These are phyloP conservation scores for Linderina pennispora DNA, from an alignment of 192 early-diverging fungal genomes.

Conservation along the genomic window DNA sequence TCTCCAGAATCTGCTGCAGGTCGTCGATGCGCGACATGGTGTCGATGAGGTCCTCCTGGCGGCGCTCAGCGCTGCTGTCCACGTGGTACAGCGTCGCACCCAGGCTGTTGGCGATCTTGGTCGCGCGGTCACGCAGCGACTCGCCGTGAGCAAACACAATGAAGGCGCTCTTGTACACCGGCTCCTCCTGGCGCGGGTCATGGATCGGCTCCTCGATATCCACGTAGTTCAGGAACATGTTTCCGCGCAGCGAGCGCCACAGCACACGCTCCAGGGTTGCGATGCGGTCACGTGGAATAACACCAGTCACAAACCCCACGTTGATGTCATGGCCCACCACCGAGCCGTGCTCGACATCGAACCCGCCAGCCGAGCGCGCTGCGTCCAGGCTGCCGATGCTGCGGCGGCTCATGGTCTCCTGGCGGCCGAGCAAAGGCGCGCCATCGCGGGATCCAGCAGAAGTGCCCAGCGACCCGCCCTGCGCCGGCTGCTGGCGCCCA, in stretches of 20 bases:
- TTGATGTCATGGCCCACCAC: constrained; percentile 42
- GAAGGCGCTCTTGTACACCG: constrained; percentile 95
- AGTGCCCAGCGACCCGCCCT: neutral
- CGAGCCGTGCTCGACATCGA: constrained; percentile 27
- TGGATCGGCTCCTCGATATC: constrained; percentile 93
- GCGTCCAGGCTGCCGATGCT: constrained; percentile 45
- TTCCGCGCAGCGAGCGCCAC: constrained; percentile 95
- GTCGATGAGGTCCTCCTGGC: constrained; percentile 74
- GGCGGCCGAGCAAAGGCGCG: constrained; percentile 52
- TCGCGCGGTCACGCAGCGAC: constrained; percentile 83
- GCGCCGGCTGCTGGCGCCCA: constrained; percentile 60
- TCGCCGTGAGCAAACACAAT: constrained; percentile 97
- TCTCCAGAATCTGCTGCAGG: constrained; percentile 73
- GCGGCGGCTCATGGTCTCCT: constrained; percentile 48
- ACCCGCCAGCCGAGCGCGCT: constrained; percentile 18
- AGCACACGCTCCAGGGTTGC: constrained; percentile 92
- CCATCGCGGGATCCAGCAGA: constrained; percentile 17
- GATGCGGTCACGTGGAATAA: constrained; percentile 78
- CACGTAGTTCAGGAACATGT: constrained; percentile 91
- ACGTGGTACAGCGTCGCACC: constrained; percentile 94
- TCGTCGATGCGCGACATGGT: constrained; percentile 86
- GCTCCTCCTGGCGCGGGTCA: constrained; percentile 84
- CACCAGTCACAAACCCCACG: constrained; percentile 90
- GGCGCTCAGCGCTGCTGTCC: constrained; percentile 74
- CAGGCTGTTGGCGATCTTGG: constrained; percentile 90